These are phyloP conservation scores for Fistulina hepatica DNA, from an alignment of 1,284 basidiomycete genomes.

Conservation along the genomic window DNA sequence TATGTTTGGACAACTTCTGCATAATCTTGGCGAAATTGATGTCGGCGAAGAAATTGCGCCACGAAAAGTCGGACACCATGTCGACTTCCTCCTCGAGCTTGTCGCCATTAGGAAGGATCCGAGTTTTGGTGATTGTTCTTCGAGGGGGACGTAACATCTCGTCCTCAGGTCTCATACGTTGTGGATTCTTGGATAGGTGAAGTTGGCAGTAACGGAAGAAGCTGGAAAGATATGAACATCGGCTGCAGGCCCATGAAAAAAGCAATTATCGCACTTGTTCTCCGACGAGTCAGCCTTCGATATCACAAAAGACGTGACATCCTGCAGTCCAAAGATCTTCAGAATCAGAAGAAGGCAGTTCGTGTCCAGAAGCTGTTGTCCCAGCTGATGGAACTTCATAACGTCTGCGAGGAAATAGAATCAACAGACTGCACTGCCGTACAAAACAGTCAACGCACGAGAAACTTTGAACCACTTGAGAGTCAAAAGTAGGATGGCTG, in stretches of 20 bases:
- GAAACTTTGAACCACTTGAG: slow-evolving; percentile 99
- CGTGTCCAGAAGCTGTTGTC: slow-evolving; percentile 89
- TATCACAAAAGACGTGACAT: slow-evolving; percentile 74
- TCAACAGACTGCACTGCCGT: slow-evolving; percentile 1
- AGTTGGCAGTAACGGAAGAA: slow-evolving; percentile 93
- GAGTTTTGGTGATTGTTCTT: slow-evolving; percentile 44
- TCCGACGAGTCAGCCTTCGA: slow-evolving; percentile 86
- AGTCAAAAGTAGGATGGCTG: slow-evolving; percentile 82
- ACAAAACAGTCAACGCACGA: slow-evolving; percentile 44
- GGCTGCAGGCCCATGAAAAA: not conserved
- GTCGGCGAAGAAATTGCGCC: slow-evolving; percentile 97
- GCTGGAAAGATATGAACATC: slow-evolving; percentile 30
- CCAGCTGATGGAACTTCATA: slow-evolving; percentile 98
- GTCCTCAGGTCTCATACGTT: slow-evolving; percentile 42
- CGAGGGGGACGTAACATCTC: slow-evolving; percentile 46
- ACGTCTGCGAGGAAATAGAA: slow-evolving; percentile 60
- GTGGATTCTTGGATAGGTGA: slow-evolving; percentile 56
- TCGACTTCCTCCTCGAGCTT: slow-evolving; percentile 80
- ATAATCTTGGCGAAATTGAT: slow-evolving; percentile 98
- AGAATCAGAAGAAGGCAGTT: slow-evolving; percentile 91
- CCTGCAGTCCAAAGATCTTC: slow-evolving; percentile 97
- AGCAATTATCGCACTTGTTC: slow-evolving; percentile 53
- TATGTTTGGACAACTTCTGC: slow-evolving; percentile 94
- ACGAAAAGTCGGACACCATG: slow-evolving; percentile 88
- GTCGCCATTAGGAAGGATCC: slow-evolving; percentile 55